Percentiles rank a stretch among this genome's conserved stretches.
Evolutionary conservation across 1,284 basidiomycete species (phyloP).

Genomic region (Gymnopus androsaceus): DNA sequence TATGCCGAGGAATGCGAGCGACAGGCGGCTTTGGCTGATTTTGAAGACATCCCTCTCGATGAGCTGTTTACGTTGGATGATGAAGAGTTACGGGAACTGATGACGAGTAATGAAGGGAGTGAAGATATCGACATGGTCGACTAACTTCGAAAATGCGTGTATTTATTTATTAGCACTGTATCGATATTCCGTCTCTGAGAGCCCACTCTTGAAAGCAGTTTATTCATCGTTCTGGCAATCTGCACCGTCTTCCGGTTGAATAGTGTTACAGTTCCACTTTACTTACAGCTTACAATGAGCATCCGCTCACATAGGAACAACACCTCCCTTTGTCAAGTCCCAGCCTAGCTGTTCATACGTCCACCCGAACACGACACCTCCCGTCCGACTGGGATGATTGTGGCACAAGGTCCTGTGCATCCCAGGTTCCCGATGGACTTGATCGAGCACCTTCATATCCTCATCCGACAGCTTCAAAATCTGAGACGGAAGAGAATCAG

Average conservation of each 20-base stretch:
- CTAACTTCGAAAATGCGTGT: not conserved
- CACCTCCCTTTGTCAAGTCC: constrained; percentile 5
- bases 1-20: constrained; percentile 55
- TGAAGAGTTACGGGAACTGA: constrained; percentile 20
- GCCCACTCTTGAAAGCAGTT: too few species aligned
- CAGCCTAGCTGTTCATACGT: constrained; percentile 12
- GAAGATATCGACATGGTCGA: constrained; percentile 4
- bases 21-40: constrained; percentile 46
- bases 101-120: not conserved
- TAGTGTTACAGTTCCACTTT: not conserved
- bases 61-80: constrained; percentile 38
- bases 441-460: constrained; percentile 10
- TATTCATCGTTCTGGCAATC: not conserved
- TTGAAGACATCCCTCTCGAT: constrained; percentile 49
- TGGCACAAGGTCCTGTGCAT: constrained; percentile 3
- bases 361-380: constrained; percentile 10
- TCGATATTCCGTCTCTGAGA: too few species aligned
- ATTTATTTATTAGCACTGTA: too few species aligned
- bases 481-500: not conserved
- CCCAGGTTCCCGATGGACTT: constrained; percentile 6
- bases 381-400: not conserved
- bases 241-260: not conserved
- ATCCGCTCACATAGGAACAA: not conserved
- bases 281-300: not conserved
- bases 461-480: constrained; percentile 4